Base-by-base conservation (phyloP, 345 rosid genomes). In the Eucalyptus tenuipes region DNA sequence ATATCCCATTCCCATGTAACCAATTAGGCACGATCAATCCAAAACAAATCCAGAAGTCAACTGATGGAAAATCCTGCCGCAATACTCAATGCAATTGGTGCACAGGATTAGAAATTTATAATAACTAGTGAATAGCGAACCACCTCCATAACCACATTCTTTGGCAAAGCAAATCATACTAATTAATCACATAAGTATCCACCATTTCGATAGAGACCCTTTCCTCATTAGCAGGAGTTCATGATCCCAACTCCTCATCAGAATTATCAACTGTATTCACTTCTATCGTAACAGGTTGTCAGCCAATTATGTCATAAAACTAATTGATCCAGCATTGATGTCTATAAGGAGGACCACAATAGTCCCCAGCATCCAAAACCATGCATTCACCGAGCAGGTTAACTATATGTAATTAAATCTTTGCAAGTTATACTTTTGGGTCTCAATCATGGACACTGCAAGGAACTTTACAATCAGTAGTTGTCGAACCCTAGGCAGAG, bases 401-500 rank as follows among this genome's bases (percentile, higher is more conserved):
- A 40, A 40, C 47, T 40, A 10, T 6, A 75, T 75, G 47, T 75
- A 75, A 75, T 37, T 75, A 37, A 75, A 75, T 75, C 47, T 75
- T 37, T 22, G 47, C 47, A 40, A 75, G 82, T 37, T 75, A 40
- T 75, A 75, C 47, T 75, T 2, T 37, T 40, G 82, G 82, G 42
- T 40, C 47, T 75, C 82, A 37, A 40, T 75, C 82, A 20, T 40
- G 47, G 82, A 75, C 82, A 40, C 47, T 68, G 80, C 80, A 33
- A 68, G 44, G 80, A 68, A 68, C 80, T 75, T 75, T 40, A 75
- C 82, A 75, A 44, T 75, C 47, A 11, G 82, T 40, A 75, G 82
- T 40, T 40, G 82, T 40, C 59, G 10, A 45, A 85, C 50, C n/a
- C 87, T 92, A 95, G 90, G 93, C 93, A 87, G 97, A 94, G 89